phyloP scores from a whole-genome alignment of 345 rosid genomes.

The Cardamine resedifolia region DNA sequence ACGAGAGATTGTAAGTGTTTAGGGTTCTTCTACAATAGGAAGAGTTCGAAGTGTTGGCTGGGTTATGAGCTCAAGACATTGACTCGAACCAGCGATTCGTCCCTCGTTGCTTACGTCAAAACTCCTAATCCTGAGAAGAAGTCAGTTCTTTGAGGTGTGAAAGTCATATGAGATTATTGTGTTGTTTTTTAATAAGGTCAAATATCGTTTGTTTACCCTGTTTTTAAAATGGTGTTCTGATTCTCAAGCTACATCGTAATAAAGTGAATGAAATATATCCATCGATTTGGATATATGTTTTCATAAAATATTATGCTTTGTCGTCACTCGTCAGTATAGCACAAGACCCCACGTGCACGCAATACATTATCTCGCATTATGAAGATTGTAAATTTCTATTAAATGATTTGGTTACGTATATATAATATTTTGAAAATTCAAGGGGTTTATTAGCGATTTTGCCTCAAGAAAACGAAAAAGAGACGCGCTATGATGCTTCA shows the following conservation, averaged over 20 bases:
- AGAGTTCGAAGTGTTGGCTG: conserved; percentile 53
- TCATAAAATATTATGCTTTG: not conserved
- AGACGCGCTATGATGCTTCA: not conserved
- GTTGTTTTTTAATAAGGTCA: conserved; percentile 7
- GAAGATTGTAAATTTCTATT: not conserved
- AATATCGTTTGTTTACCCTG: not conserved
- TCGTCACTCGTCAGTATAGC: not conserved
- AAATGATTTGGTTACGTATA: not conserved
- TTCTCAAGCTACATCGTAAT: conserved; percentile 24
- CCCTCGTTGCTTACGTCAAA: conserved; percentile 36
- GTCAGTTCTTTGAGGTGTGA: conserved; percentile 14
- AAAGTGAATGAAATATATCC: conserved; percentile 1
- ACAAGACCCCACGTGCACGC: conserved; percentile 8
- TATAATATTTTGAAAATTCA: not conserved
- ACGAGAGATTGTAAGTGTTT: conserved; percentile 55
- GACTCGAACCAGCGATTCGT: conserved; percentile 29
- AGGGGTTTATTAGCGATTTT: not conserved
- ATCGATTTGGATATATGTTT: not conserved
- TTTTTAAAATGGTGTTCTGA: conserved; percentile 15
- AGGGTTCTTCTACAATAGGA: conserved; percentile 55
- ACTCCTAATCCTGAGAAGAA: conserved; percentile 28
- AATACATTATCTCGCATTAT: not conserved
- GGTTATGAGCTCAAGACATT: conserved; percentile 61
- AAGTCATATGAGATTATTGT: not conserved
- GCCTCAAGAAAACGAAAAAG: not conserved